Percentiles rank a stretch among this genome's conserved stretches.
Conservation (phyloP, 352 stramenopile genomes). For the Phytophthora nicotianae region DNA sequence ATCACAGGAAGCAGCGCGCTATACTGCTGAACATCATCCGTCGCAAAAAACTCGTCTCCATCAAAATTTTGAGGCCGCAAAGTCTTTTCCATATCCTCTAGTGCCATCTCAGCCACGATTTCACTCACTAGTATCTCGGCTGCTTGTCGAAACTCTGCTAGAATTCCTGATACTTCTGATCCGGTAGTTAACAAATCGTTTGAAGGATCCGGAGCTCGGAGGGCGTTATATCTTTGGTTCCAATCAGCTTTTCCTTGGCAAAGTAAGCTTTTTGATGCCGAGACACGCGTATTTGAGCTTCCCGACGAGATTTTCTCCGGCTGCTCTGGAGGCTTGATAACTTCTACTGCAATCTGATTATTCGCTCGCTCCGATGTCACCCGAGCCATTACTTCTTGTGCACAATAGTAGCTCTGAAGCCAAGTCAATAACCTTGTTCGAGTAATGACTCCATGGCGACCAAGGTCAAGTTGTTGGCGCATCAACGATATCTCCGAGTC, state of each 20-base stretch:
- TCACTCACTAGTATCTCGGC: constrained; percentile 36
- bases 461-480: constrained; percentile 62
- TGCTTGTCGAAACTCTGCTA: constrained; percentile 45
- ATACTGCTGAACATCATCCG: constrained; percentile 27
- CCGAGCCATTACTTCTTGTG: constrained; percentile 33
- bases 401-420: constrained; percentile 46
- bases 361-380: constrained; percentile 23
- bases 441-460: constrained; percentile 42
- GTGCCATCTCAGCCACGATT: constrained; percentile 44
- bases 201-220: constrained; percentile 7
- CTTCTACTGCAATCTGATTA: constrained; percentile 27
- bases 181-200: constrained; percentile 22
- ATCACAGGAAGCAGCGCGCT: constrained; percentile 5
- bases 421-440: constrained; percentile 47
- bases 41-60: constrained; percentile 46
- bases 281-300: constrained; percentile 14
- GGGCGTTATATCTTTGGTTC: constrained; percentile 29
- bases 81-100: constrained; percentile 31
- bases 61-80: constrained; percentile 25
- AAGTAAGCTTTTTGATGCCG: constrained; percentile 18
- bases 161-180: constrained; percentile 32
- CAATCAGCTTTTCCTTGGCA: constrained; percentile 23
- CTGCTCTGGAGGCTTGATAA: constrained; percentile 4
- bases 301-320: constrained; percentile 2
- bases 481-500: constrained; percentile 45